Conservation (phyloP, 192 early-diverging fungal genomes). For the Coemansia sp. region DNA sequence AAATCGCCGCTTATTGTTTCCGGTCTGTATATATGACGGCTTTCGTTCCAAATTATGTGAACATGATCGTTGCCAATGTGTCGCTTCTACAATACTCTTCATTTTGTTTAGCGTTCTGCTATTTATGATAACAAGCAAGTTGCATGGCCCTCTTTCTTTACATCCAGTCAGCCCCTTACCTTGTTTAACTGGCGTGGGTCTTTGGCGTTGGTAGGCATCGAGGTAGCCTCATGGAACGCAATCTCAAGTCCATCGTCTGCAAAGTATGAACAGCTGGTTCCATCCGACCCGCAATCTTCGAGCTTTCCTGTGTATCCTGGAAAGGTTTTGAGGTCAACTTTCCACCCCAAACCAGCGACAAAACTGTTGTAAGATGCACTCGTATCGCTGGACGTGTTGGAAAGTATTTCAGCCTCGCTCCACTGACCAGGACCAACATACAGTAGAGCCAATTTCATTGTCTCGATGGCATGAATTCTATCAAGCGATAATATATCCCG, state of each 20-base stretch:
- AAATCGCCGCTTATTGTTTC: conserved; percentile 97
- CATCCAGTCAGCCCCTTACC: conserved; percentile 55
- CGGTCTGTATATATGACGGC: conserved; percentile 80
- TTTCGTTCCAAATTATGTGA: conserved; percentile 98
- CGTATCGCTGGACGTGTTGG: conserved; percentile 64
- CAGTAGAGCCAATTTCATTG: conserved; percentile 85
- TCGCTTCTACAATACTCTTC: conserved; percentile 70
- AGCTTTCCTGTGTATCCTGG: conserved; percentile 86
- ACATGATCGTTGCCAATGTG: conserved; percentile 99
- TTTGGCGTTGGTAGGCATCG: conserved; percentile 79
- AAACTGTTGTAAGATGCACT: conserved; percentile 83
- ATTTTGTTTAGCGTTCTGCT: background rate
- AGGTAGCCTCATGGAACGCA: conserved; percentile 87
- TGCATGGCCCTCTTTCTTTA: too few species aligned
- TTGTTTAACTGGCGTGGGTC: conserved; percentile 92
- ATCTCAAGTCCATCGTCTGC: conserved; percentile 84
- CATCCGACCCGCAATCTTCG: conserved; percentile 78
- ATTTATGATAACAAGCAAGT: background rate
- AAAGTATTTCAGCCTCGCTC: conserved; percentile 82
- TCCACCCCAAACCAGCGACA: conserved; percentile 91
- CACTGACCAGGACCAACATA: conserved; percentile 94
- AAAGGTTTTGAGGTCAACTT: conserved; percentile 83
- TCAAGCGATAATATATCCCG: conserved; percentile 46
- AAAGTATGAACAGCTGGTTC: conserved; percentile 77
- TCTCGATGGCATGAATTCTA: conserved; percentile 63